phyloP scores from a whole-genome alignment of 352 stramenopile genomes.

The Globisporangium apiculatum region DNA sequence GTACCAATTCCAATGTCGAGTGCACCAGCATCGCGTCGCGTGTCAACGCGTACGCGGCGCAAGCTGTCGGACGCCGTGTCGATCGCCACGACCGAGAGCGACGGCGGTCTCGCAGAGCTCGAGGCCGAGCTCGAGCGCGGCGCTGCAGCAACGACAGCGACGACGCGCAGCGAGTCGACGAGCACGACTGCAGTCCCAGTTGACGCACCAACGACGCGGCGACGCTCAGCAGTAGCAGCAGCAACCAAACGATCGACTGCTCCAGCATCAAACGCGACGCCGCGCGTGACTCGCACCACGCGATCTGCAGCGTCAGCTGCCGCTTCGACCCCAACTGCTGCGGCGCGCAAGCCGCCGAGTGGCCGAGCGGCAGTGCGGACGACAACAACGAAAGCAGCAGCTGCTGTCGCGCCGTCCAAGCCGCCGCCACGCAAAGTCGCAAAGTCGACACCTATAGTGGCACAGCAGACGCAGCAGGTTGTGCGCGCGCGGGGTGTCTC shows the following conservation, averaged over 20 bases:
- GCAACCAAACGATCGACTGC: background rate
- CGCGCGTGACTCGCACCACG: background rate
- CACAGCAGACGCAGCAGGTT: background rate
- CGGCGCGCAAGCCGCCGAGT: slow-evolving; percentile 1
- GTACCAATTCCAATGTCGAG: too few relatives aligned
- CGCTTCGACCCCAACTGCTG: background rate
- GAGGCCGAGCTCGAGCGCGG: slow-evolving; percentile 15
- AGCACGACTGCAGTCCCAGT: too few relatives aligned
- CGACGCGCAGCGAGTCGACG: too few relatives aligned
- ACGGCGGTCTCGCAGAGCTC: slow-evolving; percentile 21
- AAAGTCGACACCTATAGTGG: background rate
- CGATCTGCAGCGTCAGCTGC: background rate
- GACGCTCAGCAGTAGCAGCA: background rate
- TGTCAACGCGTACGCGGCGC: background rate
- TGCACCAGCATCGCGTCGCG: background rate
- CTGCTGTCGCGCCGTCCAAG: background rate
- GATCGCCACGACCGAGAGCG: slow-evolving; percentile 17
- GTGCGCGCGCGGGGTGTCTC: background rate
- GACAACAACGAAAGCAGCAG: background rate
- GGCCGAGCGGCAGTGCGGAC: background rate
- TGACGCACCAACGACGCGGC: too few relatives aligned
- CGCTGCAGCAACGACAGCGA: background rate
- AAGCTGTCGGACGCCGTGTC: slow-evolving; percentile 13
- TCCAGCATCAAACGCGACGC: background rate
- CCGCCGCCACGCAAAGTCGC: background rate